Conservation (phyloP, 805 yeast genomes). For the Metschnikowia drakensbergensis region DNA sequence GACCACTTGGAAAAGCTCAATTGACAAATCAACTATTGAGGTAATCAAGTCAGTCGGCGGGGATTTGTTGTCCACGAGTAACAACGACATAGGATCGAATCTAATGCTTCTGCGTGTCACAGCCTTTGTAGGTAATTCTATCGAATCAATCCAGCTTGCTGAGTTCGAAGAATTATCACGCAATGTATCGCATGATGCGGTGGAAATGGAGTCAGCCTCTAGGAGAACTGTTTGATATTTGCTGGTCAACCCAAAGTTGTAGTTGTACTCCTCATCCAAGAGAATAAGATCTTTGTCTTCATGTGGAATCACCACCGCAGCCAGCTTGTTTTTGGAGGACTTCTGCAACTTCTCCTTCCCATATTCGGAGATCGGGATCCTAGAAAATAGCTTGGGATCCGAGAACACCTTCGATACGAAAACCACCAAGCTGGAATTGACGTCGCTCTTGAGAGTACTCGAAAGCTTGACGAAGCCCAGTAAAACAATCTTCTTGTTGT, state of each 20-base stretch:
- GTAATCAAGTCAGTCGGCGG: slow-evolving; percentile 29
- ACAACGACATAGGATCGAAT: slow-evolving; percentile 30
- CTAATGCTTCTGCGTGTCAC: slow-evolving; percentile 27
- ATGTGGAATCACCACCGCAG: slow-evolving; percentile 19
- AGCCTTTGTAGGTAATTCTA: slow-evolving; percentile 24
- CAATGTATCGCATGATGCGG: neutral
- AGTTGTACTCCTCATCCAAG: slow-evolving; percentile 47
- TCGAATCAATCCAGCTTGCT: slow-evolving; percentile 28
- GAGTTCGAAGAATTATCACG: neutral
- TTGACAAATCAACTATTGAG: slow-evolving; percentile 65
- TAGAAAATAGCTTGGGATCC: slow-evolving; percentile 32
- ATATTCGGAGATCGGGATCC: slow-evolving; percentile 8
- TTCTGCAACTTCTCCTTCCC: slow-evolving; percentile 20
- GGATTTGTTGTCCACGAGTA: slow-evolving; percentile 25
- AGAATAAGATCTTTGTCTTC: slow-evolving; percentile 23
- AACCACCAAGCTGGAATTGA: slow-evolving; percentile 40
- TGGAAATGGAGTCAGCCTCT: neutral
- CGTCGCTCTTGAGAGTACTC: slow-evolving; percentile 31
- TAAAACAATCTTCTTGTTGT: slow-evolving; percentile 35
- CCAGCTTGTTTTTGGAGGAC: slow-evolving; percentile 15
- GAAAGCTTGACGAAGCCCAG: slow-evolving; percentile 35
- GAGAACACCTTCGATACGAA: slow-evolving; percentile 36
- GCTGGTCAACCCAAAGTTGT: slow-evolving; percentile 53
- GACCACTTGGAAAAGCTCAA: slow-evolving; percentile 67
- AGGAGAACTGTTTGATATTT: slow-evolving; percentile 25